Base-by-base conservation (phyloP, 805 yeast genomes). In the Spathaspora passalidarum region DNA sequence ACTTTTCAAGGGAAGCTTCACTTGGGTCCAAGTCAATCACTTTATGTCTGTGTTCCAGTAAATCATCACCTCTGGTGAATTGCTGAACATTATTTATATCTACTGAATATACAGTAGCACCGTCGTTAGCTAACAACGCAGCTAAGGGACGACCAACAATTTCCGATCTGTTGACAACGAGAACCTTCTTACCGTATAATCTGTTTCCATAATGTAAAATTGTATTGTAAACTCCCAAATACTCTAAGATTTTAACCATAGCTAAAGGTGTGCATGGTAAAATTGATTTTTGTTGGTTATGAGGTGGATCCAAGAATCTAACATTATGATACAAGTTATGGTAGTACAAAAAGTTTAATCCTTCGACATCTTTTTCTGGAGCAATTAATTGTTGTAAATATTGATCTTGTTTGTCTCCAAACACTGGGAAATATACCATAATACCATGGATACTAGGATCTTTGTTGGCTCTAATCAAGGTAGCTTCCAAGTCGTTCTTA, bases 71-170 rank as follows among this genome's bases (percentile, higher is more conserved):
- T 58, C 99, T 79, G 17, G 97, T 92, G 68, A 88, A 94, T 62
- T 82, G 82, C 65, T 94, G 98, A 51, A 90, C 82, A 56, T 89
- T 87, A 57, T 86, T 82, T 42, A 94, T 69, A 61, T 94, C 98
- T 2, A 83, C 92, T 1, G 98, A 91, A 63, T 86, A 94, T 2
- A 94, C 98, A 1, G 84, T 85, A 18, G 99, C 99, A 51, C 99
- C 99, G 61, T 94, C 99, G 60, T 94, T 94, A 16, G 99, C 98
- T 52, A 94, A 72, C 32, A 94, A 67, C 0, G 99, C 98, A 26
- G 98, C 98, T 49, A 94, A 72, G 1, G 99, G 99, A 56, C 99
- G 81, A 10, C 99, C 99, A 18, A 94, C 99, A 59, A 94, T 92
- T 67, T 94, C 99, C 10, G 96, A 87, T 59, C 99, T 77, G 68